Base-by-base conservation (phyloP, 805 yeast species). In the Wickerhamomyces strasburgensis region DNA sequence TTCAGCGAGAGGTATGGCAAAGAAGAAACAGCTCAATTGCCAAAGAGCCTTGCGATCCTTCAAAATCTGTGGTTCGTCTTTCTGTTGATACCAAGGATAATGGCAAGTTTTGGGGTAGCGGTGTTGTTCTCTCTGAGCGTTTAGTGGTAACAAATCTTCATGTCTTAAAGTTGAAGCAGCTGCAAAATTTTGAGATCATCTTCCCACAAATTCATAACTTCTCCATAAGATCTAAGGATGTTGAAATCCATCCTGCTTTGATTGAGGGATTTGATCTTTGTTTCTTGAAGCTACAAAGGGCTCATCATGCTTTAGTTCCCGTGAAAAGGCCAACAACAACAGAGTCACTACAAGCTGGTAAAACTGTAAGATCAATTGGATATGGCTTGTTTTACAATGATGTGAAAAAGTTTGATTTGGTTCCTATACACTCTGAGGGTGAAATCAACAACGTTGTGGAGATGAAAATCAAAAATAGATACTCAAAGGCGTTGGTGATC, bases 71-170 rank as follows among this genome's bases (percentile, higher is more conserved):
- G 25, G 52, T 46, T 3, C 41, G 56, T 14, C 46, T 55, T 2
- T 46, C 55, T 2, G 52, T 51, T 5, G 29, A 32, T 6, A 33
- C 54, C 1, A 16, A 15, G 1, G n/a, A n/a, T n/a, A 33, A 33
- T 13, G 52, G 55, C 5, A 34, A 40, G n/a, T 54, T 43, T 29
- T 55, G 58, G 58, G 59, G 59, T 1, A 52, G 57, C 41, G 59
- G 59, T 5, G 45, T 55, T n/a, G 32, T 47, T 3, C 21, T 55
- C 3, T 37, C 48, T 2, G 14, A 35, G 0, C 29, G 36, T 7
- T 34, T 36, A 14, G 52, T 55, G 17, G 46, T 51, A 3, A 55
- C 59, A 2, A 55, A 55, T 30, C 34, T 41, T 11, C 59, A 55
- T 37, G 59, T 55, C 9, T 26, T 55, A 14, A 48, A 49, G 29